Percentiles rank a stretch among this genome's conserved stretches.
Conservation (phyloP, 169 alveolate genomes). For the Amoebophrya sp. region DNA sequence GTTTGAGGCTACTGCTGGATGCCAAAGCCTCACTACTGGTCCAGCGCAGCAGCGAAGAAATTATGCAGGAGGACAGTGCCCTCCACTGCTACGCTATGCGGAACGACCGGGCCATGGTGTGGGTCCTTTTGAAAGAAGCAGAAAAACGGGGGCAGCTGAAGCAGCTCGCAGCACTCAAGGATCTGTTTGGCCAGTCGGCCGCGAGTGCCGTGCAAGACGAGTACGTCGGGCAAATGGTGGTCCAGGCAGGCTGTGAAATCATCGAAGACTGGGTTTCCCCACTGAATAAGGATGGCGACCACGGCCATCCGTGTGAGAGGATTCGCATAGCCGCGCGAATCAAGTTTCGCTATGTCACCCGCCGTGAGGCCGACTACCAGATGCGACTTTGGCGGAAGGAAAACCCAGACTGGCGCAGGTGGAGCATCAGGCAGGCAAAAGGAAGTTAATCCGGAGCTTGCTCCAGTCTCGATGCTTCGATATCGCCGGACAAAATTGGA, state of each 20-base stretch:
- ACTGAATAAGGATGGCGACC: not conserved
- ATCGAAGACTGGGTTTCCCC: not conserved
- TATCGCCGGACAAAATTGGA: too few relatives aligned
- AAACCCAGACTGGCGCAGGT: not conserved
- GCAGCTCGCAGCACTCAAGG: not conserved
- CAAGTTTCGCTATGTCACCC: not conserved
- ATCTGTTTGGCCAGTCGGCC: not conserved
- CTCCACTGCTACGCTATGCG: not conserved
- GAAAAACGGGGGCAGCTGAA: not conserved
- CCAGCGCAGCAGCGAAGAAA: not conserved
- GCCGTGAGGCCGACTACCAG: not conserved
- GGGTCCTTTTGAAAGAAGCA: not conserved
- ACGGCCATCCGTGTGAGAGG: not conserved
- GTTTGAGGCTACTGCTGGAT: not conserved
- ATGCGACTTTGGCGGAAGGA: not conserved
- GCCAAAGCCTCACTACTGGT: not conserved
- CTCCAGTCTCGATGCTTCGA: too few relatives aligned
- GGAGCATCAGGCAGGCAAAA: too few relatives aligned
- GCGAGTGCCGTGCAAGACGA: not conserved
- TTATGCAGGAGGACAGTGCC: not conserved
- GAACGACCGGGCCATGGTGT: not conserved
- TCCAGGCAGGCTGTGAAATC: not conserved
- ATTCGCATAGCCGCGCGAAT: not conserved
- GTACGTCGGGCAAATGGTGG: not conserved
- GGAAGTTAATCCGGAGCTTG: too few relatives aligned